These are phyloP conservation scores for Hydnomerulius pinastri DNA, from an alignment of 768 basidiomycete genomes.

Conservation along the genomic window DNA sequence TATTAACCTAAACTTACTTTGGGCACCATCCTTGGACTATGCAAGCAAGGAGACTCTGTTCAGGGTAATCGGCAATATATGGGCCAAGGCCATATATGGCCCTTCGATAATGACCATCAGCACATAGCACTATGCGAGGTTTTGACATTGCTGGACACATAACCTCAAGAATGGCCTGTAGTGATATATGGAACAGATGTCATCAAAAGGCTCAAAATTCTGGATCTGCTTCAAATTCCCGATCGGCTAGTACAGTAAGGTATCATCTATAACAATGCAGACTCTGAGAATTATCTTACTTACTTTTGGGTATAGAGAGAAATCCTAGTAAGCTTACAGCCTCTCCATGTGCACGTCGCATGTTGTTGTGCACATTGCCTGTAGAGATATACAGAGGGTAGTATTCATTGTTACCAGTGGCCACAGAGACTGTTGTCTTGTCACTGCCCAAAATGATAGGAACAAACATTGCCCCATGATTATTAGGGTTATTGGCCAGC, in stretches of 20 bases:
- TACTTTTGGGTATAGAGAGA: constrained; percentile 6
- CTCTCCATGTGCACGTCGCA: constrained; percentile 12
- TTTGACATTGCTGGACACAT: neutral
- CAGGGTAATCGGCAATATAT: neutral
- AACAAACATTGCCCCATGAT: constrained; percentile 13
- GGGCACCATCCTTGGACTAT: constrained; percentile 40
- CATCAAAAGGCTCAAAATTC: neutral
- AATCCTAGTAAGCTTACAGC: constrained; percentile 13
- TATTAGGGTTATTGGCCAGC: no score
- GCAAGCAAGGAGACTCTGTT: constrained; percentile 18
- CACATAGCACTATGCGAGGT: neutral
- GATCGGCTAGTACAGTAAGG: no score
- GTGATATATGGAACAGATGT: neutral
- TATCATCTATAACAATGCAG: no score
- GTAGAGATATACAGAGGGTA: constrained; percentile 17
- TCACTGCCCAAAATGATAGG: constrained; percentile 22
- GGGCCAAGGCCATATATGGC: neutral
- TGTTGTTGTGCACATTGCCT: constrained; percentile 18
- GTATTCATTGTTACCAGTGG: constrained; percentile 23
- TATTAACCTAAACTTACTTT: constrained; percentile 19
- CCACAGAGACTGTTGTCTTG: constrained; percentile 26
- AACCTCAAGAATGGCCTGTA: neutral
- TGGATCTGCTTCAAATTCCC: no score
- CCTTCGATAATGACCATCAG: neutral
- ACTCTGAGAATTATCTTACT: no score